phyloP scores from a whole-genome alignment of 2,329 filamentous ascomycete genomes.

The Sporothrix schenckii region DNA sequence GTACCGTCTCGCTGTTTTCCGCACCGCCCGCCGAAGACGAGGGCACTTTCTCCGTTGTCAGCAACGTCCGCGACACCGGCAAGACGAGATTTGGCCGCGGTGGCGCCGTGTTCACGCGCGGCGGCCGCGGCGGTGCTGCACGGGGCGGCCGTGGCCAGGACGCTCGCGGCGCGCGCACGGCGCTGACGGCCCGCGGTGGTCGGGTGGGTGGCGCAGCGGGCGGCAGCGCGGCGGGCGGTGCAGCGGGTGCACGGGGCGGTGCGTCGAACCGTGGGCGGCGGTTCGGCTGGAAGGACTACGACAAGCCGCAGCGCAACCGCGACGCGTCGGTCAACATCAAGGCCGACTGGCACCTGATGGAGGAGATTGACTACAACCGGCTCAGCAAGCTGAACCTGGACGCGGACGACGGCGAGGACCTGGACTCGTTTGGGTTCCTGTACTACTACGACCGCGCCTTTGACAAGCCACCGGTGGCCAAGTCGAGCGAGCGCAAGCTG shows the following conservation, averaged over 20 bases:
- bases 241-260: slow-evolving; percentile 69
- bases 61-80: slow-evolving; percentile 83
- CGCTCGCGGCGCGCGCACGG: slow-evolving; percentile 61
- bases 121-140: slow-evolving; percentile 71
- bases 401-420: slow-evolving; percentile 89
- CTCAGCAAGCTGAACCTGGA: slow-evolving; percentile 95
- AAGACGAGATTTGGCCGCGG: slow-evolving; percentile 88
- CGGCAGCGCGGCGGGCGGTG: slow-evolving; percentile 61
- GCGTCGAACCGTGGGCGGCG: slow-evolving; percentile 77
- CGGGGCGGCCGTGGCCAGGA: slow-evolving; percentile 66
- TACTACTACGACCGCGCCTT: slow-evolving; percentile 97
- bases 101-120: slow-evolving; percentile 86
- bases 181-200: slow-evolving; percentile 63
- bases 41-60: slow-evolving; percentile 95
- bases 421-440: slow-evolving; percentile 94
- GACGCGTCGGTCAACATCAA: slow-evolving; percentile 97
- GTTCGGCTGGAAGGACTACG: slow-evolving; percentile 98
- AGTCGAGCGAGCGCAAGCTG: slow-evolving; percentile 84
- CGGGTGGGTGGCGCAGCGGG: slow-evolving; percentile 52
- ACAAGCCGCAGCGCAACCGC: slow-evolving; percentile 95
- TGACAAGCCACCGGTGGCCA: slow-evolving; percentile 84
- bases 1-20: slow-evolving; percentile 82
- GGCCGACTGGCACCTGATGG: slow-evolving; percentile 90
- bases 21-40: slow-evolving; percentile 93
- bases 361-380: slow-evolving; percentile 98